Percentiles rank a stretch among this genome's conserved stretches.
Conservation (phyloP, 495 filamentous ascomycete species). For the Penicillium tannophilum region DNA sequence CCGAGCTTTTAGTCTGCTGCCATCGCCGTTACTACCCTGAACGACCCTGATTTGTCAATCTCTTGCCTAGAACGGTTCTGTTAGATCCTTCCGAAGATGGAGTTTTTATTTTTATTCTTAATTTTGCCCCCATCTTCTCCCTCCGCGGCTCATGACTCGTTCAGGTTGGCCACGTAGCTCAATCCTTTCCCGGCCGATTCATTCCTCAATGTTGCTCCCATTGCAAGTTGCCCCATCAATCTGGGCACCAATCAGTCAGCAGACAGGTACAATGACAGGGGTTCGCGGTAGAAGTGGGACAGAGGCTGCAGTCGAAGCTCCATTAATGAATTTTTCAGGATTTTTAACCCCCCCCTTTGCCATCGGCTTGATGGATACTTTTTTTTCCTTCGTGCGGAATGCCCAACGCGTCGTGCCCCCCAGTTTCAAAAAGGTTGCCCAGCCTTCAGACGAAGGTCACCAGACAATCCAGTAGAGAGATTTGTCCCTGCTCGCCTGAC, state of each 20-base stretch:
- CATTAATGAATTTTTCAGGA: constrained; percentile 2
- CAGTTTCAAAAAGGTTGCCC: constrained; percentile 16
- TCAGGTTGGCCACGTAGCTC: not conserved
- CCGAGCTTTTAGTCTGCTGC: constrained; percentile 16
- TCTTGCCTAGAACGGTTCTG: not conserved
- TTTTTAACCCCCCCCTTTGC: constrained; percentile 6
- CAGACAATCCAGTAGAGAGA: constrained; percentile 11
- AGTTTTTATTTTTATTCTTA: too few relatives aligned
- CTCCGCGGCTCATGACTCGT: constrained; percentile 8
- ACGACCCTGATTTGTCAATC: constrained; percentile 21
- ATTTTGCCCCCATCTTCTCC: not conserved
- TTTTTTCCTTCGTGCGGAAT: constrained; percentile 7
- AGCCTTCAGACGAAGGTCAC: constrained; percentile 16
- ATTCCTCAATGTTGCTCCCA: too few relatives aligned
- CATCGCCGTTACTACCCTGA: constrained; percentile 23
- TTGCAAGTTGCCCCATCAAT: not conserved
- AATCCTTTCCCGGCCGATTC: not conserved
- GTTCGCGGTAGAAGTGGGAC: constrained; percentile 13
- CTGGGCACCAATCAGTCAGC: constrained; percentile 8
- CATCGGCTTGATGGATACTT: constrained; percentile 6
- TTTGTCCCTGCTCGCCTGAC: constrained; percentile 18
- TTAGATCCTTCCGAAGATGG: not conserved
- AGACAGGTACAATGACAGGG: constrained; percentile 11
- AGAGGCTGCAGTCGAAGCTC: constrained; percentile 17
- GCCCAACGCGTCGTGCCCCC: constrained; percentile 20